phyloP scores from a whole-genome alignment of 106 monocot genomes.

The Dioscorea zingiberensis region DNA sequence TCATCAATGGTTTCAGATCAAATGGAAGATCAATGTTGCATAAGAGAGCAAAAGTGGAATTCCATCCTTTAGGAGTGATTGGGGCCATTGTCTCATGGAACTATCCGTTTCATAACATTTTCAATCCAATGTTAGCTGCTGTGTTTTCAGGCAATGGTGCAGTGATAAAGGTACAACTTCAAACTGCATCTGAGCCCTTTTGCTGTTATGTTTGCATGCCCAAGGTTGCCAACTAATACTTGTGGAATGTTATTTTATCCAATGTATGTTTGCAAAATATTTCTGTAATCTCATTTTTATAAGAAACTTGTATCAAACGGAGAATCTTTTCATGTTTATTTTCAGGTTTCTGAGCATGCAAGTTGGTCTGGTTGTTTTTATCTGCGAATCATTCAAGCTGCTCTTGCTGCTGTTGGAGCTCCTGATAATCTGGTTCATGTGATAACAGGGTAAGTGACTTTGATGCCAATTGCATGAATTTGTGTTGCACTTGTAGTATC shows the following conservation, averaged over 20 bases:
- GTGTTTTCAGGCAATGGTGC: conserved; percentile 95
- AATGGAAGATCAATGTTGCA: conserved; percentile 94
- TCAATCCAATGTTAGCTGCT: conserved; percentile 97
- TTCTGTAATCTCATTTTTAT: no score
- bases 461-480: neutral
- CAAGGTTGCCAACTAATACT: no score
- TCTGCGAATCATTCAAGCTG: conserved; percentile 88
- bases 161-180: conserved; percentile 77
- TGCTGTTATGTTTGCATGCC: no score
- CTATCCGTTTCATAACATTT: conserved; percentile 97
- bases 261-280: no score
- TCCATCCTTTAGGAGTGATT: conserved; percentile 93
- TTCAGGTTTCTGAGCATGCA: conserved; percentile 97
- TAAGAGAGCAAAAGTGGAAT: conserved; percentile 94
- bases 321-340: no score
- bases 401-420: conserved; percentile 91
- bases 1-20: conserved; percentile 35
- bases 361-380: conserved; percentile 99
- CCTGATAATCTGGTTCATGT: conserved; percentile 96
- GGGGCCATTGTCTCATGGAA: conserved; percentile 99
- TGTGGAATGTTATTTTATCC: no score
- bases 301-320: no score
- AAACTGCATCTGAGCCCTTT: neutral
- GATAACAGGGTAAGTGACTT: conserved; percentile 81
- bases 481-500: neutral